phyloP scores from a whole-genome alignment of 139 green algal species.

The Chlorella sp. region DNA sequence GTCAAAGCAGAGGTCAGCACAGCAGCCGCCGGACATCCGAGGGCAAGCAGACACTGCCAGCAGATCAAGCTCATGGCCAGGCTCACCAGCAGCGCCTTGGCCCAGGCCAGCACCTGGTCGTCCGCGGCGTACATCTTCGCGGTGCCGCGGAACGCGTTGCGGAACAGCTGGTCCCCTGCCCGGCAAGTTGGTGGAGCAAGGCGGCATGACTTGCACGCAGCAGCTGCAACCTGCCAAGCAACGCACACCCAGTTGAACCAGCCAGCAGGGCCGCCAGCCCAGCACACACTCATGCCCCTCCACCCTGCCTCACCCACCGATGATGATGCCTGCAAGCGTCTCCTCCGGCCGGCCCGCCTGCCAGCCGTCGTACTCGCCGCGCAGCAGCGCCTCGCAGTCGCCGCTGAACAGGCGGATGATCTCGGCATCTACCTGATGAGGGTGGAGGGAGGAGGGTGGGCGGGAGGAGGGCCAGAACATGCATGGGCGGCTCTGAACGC shows the following conservation, averaged over 20 bases:
- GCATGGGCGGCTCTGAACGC: too few species aligned
- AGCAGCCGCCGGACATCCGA: too few species aligned
- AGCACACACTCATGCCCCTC: too few species aligned
- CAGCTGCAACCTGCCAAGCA: too few species aligned
- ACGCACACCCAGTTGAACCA: too few species aligned
- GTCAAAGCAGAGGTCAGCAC: too few species aligned
- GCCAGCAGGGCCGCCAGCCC: too few species aligned
- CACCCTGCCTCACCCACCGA: constrained; percentile 19
- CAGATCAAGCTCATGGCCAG: background rate
- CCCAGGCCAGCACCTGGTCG: constrained; percentile 46
- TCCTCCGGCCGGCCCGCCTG: background rate
- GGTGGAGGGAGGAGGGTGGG: too few species aligned
- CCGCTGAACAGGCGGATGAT: constrained; percentile 11
- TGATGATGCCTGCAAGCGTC: constrained; percentile 54
- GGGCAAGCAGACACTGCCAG: background rate
- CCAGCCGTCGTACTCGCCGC: constrained; percentile 32
- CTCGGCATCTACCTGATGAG: constrained; percentile 17
- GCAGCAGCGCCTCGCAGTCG: constrained; percentile 29
- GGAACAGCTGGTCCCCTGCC: constrained; percentile 57
- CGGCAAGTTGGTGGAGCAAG: too few species aligned
- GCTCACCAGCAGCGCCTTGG: constrained; percentile 23
- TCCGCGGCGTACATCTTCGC: constrained; percentile 50
- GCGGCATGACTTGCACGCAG: too few species aligned
- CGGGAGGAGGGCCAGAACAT: too few species aligned
- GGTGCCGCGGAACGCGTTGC: constrained; percentile 52